Evolutionary conservation across 805 yeast genomes (phyloP).

Genomic region (Yamadazyma ubonensis): DNA sequence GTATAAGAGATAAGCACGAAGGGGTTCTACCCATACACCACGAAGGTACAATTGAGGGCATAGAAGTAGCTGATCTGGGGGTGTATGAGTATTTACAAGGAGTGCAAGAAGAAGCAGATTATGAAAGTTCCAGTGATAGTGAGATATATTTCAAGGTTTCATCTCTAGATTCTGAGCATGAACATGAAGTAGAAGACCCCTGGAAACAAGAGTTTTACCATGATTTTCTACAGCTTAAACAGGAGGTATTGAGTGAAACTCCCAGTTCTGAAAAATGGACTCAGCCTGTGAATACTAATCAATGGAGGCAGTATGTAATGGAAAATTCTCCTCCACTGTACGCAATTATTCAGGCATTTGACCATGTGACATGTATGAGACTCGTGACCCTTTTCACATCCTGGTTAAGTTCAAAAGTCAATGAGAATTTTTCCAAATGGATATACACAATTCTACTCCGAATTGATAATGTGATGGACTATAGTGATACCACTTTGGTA

Average conservation of each 20-base stretch:
- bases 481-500: conserved; percentile 31
- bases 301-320: conserved; percentile 33
- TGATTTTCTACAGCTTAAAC: conserved; percentile 4
- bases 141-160: conserved; percentile 1
- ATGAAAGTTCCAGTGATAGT: neutral
- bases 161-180: conserved; percentile 9
- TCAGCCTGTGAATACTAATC: conserved; percentile 24
- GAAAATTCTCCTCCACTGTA: conserved; percentile 29
- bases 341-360: conserved; percentile 20
- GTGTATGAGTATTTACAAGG: conserved; percentile 26
- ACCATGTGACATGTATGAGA: conserved; percentile 33
- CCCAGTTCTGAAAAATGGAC: neutral
- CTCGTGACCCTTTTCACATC: conserved; percentile 34
- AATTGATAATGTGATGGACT: conserved; percentile 34
- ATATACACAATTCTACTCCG: conserved; percentile 34
- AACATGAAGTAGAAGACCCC: neutral
- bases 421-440: conserved; percentile 33
- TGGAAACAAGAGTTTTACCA: conserved; percentile 14
- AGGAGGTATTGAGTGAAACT: neutral
- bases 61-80: conserved; percentile 7
- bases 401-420: conserved; percentile 35
- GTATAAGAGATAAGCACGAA: neutral
- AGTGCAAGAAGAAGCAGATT: conserved; percentile 29
- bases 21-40: conserved; percentile 3
- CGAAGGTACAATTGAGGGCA: conserved; percentile 7